A percentile compares a stretch with the other conserved stretches of the same genome.
Conservation (phyloP, 305 asterid genomes). For the Solanum hybrid region DNA sequence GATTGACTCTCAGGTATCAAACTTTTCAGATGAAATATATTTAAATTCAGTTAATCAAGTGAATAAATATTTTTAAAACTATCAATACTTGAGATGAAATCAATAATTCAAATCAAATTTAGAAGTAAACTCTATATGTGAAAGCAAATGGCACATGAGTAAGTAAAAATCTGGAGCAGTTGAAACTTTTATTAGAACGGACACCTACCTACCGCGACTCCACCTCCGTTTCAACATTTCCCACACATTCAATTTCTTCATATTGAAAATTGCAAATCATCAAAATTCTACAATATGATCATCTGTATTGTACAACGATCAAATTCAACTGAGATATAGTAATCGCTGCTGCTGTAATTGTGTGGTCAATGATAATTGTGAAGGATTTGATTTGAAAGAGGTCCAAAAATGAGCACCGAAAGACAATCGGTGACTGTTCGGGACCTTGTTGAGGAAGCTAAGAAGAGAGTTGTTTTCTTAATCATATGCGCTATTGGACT, state of each 20-base stretch:
- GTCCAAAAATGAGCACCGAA: constrained; percentile 26
- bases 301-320: background rate
- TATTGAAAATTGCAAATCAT: background rate
- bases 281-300: background rate
- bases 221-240: background rate
- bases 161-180: background rate
- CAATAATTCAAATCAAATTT: too few relatives aligned
- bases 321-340: background rate
- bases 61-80: background rate
- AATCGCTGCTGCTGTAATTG: background rate
- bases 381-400: constrained; percentile 11
- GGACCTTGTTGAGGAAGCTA: constrained; percentile 43
- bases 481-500: constrained; percentile 34
- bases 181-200: background rate
- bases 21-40: too few relatives aligned
- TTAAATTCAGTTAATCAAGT: too few relatives aligned
- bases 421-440: constrained; percentile 23
- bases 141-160: background rate
- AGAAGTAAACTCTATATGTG: background rate
- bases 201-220: background rate
- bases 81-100: too few relatives aligned
- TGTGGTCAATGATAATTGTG: background rate
- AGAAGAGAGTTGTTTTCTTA: constrained; percentile 32
- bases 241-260: background rate
- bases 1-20: background rate